Evolutionary conservation across 768 basidiomycete species (phyloP).

Genomic region (Leccinum subgranulosum): DNA sequence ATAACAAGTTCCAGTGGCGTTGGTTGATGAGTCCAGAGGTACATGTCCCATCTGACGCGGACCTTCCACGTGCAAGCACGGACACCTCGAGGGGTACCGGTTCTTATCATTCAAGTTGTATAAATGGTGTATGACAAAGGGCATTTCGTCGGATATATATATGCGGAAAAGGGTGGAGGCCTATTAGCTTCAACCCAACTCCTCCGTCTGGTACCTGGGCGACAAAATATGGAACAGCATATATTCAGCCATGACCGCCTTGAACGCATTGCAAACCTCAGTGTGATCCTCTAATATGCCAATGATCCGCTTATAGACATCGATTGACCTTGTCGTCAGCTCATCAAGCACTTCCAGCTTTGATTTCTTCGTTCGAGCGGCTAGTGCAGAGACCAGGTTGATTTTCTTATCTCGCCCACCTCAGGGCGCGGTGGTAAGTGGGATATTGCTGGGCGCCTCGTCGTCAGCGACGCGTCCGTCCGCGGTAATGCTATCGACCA

Average conservation of each 20-base stretch:
- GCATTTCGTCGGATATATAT: too few relatives aligned
- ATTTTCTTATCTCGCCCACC: too few relatives aligned
- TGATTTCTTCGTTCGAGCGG: not conserved
- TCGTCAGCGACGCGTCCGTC: not conserved
- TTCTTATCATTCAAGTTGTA: too few relatives aligned
- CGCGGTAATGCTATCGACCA: not conserved
- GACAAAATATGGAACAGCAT: constrained; percentile 18
- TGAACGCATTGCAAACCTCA: constrained; percentile 1
- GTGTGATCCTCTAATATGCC: constrained; percentile 15
- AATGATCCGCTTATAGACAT: constrained; percentile 6
- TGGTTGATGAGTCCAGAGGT: too few relatives aligned
- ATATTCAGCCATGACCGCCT: too few relatives aligned
- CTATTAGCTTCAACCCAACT: constrained; percentile 1
- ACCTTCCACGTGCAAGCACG: too few relatives aligned
- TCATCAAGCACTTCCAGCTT: not conserved
- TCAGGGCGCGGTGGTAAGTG: not conserved
- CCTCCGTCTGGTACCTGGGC: constrained; percentile 17
- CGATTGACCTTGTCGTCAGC: not conserved
- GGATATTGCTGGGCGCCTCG: not conserved
- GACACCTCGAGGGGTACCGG: too few relatives aligned
- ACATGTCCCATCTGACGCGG: too few relatives aligned
- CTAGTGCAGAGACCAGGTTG: too few relatives aligned
- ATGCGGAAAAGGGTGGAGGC: not conserved
- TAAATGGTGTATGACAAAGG: too few relatives aligned
- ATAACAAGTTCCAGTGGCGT: too few relatives aligned